phyloP scores from a whole-genome alignment of 2,329 filamentous ascomycete species.

The Trichoderma cornu-damae region DNA sequence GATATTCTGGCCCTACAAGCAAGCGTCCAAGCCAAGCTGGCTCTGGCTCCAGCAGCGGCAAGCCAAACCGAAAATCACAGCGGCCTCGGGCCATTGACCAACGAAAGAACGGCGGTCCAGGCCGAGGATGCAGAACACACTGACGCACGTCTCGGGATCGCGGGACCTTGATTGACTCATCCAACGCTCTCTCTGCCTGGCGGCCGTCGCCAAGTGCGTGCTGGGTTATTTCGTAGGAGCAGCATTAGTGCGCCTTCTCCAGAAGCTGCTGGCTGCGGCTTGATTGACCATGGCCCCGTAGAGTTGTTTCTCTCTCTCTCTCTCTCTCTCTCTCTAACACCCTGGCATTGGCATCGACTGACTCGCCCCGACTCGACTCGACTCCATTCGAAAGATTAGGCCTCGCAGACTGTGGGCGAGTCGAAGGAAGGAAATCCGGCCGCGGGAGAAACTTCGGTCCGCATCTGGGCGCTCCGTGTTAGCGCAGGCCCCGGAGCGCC shows the following conservation, averaged over 20 bases:
- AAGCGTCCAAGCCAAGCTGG: background rate
- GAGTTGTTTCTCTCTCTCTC: too few relatives aligned
- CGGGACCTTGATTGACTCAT: constrained; percentile 12
- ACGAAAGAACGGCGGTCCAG: constrained; percentile 9
- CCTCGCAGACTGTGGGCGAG: too few relatives aligned
- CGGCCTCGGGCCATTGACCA: background rate
- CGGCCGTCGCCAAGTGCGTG: background rate
- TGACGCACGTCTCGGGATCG: constrained; percentile 14
- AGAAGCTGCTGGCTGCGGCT: too few relatives aligned
- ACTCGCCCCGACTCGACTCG: too few relatives aligned
- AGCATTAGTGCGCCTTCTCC: too few relatives aligned
- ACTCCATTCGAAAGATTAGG: too few relatives aligned
- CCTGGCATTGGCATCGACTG: background rate
- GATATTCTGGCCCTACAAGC: background rate
- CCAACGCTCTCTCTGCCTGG: background rate
- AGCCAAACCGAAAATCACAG: background rate
- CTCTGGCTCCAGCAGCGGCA: background rate
- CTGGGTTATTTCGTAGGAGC: background rate
- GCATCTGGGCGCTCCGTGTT: constrained; percentile 11
- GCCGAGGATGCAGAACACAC: constrained; percentile 15
- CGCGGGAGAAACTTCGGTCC: constrained; percentile 12
- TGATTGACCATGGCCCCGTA: too few relatives aligned
- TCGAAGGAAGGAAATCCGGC: too few relatives aligned
- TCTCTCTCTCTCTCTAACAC: too few relatives aligned
- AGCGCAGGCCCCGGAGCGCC: background rate